Conservation (phyloP, 129 eudicot genomes). For the Tanacetum coccineum region DNA sequence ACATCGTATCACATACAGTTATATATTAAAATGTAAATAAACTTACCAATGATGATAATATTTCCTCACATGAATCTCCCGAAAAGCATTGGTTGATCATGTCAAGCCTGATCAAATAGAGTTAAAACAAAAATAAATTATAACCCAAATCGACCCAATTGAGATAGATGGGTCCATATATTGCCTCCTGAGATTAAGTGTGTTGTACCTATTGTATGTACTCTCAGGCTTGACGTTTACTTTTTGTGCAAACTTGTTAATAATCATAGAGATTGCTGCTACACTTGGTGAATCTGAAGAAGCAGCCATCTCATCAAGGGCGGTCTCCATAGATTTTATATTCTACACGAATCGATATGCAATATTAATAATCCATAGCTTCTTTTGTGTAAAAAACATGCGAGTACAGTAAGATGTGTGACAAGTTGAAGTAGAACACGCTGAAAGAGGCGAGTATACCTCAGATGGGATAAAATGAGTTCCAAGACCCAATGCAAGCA, state of each 20-base stretch:
- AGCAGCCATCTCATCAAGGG: slow-evolving; percentile 23
- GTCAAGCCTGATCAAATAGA: slow-evolving; percentile 28
- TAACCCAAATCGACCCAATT: too few species aligned
- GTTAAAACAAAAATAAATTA: not conserved
- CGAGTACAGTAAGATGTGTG: not conserved
- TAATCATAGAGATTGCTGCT: slow-evolving; percentile 14
- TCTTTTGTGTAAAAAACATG: not conserved
- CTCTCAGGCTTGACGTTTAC: slow-evolving; percentile 28
- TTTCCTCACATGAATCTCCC: slow-evolving; percentile 32
- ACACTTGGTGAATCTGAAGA: slow-evolving; percentile 14
- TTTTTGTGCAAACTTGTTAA: slow-evolving; percentile 25
- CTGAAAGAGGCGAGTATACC: slow-evolving; percentile 25
- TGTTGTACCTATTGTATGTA: slow-evolving; percentile 25
- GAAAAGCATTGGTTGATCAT: slow-evolving; percentile 37
- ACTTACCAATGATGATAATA: slow-evolving; percentile 33
- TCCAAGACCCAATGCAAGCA: slow-evolving; percentile 60
- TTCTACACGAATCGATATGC: slow-evolving; percentile 20
- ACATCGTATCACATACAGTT: not conserved
- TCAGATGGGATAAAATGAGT: slow-evolving; percentile 53
- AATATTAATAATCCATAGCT: not conserved
- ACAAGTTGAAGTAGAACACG: not conserved
- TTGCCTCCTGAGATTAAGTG: too few species aligned
- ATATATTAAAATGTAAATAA: not conserved
- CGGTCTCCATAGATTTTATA: slow-evolving; percentile 28
- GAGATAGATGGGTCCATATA: too few species aligned